Percentiles rank a stretch among this genome's conserved stretches.
Conservation (phyloP, 2,329 filamentous ascomycete species). For the Zarea fungicola region DNA sequence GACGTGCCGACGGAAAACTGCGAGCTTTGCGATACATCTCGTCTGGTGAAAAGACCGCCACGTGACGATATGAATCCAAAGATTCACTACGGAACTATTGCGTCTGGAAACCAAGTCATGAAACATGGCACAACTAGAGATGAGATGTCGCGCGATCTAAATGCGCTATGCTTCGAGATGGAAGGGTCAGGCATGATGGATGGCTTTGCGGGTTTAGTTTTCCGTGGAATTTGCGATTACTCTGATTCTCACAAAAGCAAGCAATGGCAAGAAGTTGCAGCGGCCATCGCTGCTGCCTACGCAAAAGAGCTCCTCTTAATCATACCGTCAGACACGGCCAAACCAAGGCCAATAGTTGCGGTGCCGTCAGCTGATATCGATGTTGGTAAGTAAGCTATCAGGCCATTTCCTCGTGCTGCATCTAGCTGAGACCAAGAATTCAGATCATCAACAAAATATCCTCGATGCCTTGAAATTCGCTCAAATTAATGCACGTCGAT, state of each 20-base stretch:
- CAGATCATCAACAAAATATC: not conserved
- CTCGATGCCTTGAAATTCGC: not conserved
- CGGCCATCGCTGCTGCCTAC: constrained; percentile 25
- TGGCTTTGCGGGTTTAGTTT: constrained; percentile 23
- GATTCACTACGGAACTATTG: constrained; percentile 19
- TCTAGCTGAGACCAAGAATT: not conserved
- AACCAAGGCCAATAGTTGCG: no score
- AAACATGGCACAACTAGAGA: constrained; percentile 26
- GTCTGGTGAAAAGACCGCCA: not conserved
- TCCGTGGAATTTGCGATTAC: constrained; percentile 33
- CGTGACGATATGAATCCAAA: not conserved
- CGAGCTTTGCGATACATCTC: constrained; percentile 6
- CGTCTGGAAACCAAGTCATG: constrained; percentile 30
- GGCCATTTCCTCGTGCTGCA: no score
- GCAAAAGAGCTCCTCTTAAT: constrained; percentile 17
- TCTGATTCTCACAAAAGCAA: constrained; percentile 34
- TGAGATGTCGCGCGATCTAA: constrained; percentile 13
- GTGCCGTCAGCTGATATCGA: no score
- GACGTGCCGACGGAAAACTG: no score
- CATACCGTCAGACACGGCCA: no score
- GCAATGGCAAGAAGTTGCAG: constrained; percentile 29
- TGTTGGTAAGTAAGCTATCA: no score
- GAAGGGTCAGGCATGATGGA: constrained; percentile 21
- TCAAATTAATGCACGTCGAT: not conserved
- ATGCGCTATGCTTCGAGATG: constrained; percentile 22